Evolutionary conservation across 2,329 filamentous ascomycete species (phyloP), one percentile per base, ranked within the genome.

Genomic region (Neoscytalidium dimidiatum): DNA sequence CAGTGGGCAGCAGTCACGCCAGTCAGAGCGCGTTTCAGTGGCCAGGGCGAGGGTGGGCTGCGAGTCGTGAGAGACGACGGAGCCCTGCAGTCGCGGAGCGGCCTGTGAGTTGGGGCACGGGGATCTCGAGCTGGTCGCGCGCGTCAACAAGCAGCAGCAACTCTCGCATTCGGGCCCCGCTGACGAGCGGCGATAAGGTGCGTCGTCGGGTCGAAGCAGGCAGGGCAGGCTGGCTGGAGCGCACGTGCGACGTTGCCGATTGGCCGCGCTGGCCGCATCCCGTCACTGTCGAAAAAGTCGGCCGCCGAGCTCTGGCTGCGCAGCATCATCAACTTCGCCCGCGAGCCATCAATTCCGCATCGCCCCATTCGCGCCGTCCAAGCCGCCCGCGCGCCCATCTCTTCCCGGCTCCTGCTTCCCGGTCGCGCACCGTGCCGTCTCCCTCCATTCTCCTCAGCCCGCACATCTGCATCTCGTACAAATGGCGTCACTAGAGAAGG

Each of bases 401-500:
- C 31, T 43, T 49, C 57, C 56, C 56, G 61, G 17, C 52, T 49
- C 21, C 46, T 19, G 41, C 46, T 33, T 31, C 33, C 14, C 46
- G 46, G 35, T 13, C 38, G 56, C 38, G 26, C 23, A 46, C 41
- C 28, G 56, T n/a, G 56, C 35, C 33, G 44, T n/a, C 19, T 33
- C 29, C 44, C 29, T 49, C 28, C 43, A 51, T 53, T 70, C 69
- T 67, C 65, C 69, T 64, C 69, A 68, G 66, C 69, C 67, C 69
- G 67, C 69, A 67, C 56, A 70, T 69, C 53, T 38, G 53, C 53
- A 21, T 19, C 70, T 66, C 58, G 64, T 69, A 71, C 68, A 66
- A 67, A 71, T 78, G 70, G 75, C 74, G 66, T 68, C 73, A 46
- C 43, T 64, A 71, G 72, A 72, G 60, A 72, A 74, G 67, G 71